A percentile compares a stretch with the other conserved stretches of the same genome.
These are phyloP conservation scores for Hypoxylon sp. DNA, from an alignment of 2,329 filamentous ascomycete species.

Conservation along the genomic window DNA sequence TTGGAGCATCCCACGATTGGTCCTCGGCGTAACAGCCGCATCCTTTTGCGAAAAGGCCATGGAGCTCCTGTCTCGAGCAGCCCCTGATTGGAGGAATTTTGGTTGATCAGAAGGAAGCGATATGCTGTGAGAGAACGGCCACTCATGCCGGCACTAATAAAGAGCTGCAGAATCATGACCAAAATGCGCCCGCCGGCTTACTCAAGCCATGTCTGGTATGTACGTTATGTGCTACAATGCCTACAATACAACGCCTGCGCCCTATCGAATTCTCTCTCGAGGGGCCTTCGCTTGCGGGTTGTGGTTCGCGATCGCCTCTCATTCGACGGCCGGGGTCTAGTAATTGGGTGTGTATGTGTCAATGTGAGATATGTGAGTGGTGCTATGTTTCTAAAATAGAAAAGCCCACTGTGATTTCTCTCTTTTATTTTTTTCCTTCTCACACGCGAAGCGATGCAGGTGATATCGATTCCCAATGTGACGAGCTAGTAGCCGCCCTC, in stretches of 20 bases:
- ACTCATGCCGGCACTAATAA: constrained; percentile 48
- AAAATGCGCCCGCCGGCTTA: constrained; percentile 37
- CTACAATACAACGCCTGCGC: constrained; percentile 18
- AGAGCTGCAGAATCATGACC: constrained; percentile 39
- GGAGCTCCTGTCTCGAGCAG: constrained; percentile 17
- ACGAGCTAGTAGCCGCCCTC: constrained; percentile 36
- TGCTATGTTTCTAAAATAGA: constrained; percentile 43
- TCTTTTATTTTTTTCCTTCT: no score
- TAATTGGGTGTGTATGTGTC: constrained; percentile 4
- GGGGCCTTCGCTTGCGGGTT: constrained; percentile 22
- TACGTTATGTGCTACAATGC: constrained; percentile 12
- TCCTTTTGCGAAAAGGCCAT: constrained; percentile 21
- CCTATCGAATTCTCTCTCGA: constrained; percentile 14
- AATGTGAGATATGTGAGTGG: constrained; percentile 10
- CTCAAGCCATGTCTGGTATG: constrained; percentile 36
- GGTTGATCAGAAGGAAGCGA: constrained; percentile 44
- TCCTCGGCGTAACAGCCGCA: constrained; percentile 46
- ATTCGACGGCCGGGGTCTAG: constrained; percentile 27
- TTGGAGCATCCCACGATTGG: constrained; percentile 32
- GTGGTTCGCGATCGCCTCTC: constrained; percentile 30
- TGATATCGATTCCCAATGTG: constrained; percentile 46
- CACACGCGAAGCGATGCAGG: constrained; percentile 46
- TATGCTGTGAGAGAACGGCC: constrained; percentile 42
- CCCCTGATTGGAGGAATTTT: constrained; percentile 46
- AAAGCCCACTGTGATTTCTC: constrained; percentile 14